A percentile compares a stretch with the other conserved stretches of the same genome.
These are phyloP conservation scores for Peronospora belbahrii DNA, from an alignment of 352 stramenopile genomes.

Conservation along the genomic window DNA sequence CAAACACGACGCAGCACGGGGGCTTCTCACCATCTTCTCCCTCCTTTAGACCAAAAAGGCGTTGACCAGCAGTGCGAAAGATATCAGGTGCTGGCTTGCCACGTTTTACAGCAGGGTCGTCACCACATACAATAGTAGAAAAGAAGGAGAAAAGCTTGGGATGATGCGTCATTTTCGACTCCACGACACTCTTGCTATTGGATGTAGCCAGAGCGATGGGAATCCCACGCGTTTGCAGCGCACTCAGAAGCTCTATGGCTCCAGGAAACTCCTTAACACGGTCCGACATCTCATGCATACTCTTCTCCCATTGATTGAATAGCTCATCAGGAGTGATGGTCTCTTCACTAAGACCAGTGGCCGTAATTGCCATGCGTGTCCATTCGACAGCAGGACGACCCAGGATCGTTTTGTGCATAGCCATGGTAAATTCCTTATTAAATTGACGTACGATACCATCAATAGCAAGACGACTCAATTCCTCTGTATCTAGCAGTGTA, in stretches of 20 bases:
- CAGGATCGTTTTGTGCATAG: too few relatives aligned
- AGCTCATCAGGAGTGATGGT: slow-evolving; percentile 50
- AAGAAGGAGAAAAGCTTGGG: slow-evolving; percentile 73
- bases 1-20: slow-evolving; percentile 62
- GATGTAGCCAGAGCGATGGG: slow-evolving; percentile 68
- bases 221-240: slow-evolving; percentile 41
- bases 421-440: too few relatives aligned
- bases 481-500: too few relatives aligned
- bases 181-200: slow-evolving; percentile 55
- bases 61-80: slow-evolving; percentile 58
- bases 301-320: slow-evolving; percentile 51
- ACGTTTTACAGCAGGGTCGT: slow-evolving; percentile 54
- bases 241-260: slow-evolving; percentile 37
- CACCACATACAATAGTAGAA: slow-evolving; percentile 62
- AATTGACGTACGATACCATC: too few relatives aligned
- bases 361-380: too few relatives aligned
- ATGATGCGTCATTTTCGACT: slow-evolving; percentile 56
- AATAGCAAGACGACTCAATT: too few relatives aligned
- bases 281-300: slow-evolving; percentile 52
- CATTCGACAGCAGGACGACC: too few relatives aligned
- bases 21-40: slow-evolving; percentile 20
- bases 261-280: slow-evolving; percentile 49
- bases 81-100: slow-evolving; percentile 80
- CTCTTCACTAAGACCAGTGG: too few relatives aligned
- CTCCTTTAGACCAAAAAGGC: slow-evolving; percentile 38